Conservation (phyloP, 352 stramenopile genomes). For the Plasmopara viticola region DNA sequence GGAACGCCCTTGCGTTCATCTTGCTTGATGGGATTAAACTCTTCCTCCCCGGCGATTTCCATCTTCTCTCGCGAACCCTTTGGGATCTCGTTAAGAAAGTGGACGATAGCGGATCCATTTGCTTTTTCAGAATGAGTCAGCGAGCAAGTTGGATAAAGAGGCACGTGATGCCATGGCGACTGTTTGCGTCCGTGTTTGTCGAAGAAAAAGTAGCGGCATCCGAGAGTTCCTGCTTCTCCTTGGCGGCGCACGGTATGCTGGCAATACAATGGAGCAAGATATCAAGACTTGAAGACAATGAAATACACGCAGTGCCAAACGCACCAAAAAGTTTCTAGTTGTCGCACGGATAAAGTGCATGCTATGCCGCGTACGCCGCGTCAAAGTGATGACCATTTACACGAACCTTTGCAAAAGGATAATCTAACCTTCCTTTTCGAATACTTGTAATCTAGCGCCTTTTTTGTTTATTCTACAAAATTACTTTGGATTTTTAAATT, state of each 20-base stretch:
- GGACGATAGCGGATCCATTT: constrained; percentile 52
- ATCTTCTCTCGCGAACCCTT: constrained; percentile 87
- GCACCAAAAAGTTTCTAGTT: constrained; percentile 13
- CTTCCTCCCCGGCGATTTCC: constrained; percentile 89
- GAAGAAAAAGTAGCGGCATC: constrained; percentile 82
- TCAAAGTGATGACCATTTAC: constrained; percentile 9
- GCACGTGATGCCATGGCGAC: constrained; percentile 91
- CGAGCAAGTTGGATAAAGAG: constrained; percentile 52
- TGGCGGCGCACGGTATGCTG: constrained; percentile 64
- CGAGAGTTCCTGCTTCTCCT: constrained; percentile 54
- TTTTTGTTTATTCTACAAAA: not conserved
- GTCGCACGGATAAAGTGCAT: constrained; percentile 11
- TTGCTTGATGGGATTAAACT: constrained; percentile 94
- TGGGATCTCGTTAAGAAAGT: constrained; percentile 94
- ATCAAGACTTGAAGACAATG: not conserved
- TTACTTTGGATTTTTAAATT: constrained; percentile 22
- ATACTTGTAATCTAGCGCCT: constrained; percentile 1
- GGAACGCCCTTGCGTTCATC: constrained; percentile 97
- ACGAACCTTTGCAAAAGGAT: constrained; percentile 5
- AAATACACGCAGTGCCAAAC: not conserved
- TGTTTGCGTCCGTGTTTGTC: constrained; percentile 67
- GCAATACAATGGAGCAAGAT: constrained; percentile 1
- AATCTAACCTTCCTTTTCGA: not conserved
- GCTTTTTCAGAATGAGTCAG: constrained; percentile 30
- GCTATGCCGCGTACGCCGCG: constrained; percentile 6